Base-by-base conservation (phyloP, 495 filamentous ascomycete genomes). In the Hypoxylon intermedium region DNA sequence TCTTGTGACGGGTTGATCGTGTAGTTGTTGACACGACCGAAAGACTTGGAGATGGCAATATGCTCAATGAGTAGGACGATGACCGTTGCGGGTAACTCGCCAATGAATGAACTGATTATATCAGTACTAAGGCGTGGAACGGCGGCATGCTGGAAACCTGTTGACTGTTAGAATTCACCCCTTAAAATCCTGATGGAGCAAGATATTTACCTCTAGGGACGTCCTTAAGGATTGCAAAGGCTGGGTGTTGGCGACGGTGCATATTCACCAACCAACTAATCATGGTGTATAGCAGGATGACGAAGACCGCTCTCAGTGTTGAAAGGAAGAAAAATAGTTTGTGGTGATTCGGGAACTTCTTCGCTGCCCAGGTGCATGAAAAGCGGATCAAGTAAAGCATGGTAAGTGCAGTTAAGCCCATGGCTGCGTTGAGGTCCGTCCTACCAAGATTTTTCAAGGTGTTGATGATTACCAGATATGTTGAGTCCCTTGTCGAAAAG, bases 1-100 rank as follows among this genome's bases (percentile, higher is more conserved):
- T 98, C 94, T 70, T 98, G 94, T 0, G 93, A 97, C 2, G 94
- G 95, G 60, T 98, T 85, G 73, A 98, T 97, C n/a, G 86, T 90
- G 75, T 98, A 98, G 76, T 97, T 97, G 78, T 97, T 97, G 62
- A 98, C 83, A 37, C 94, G 84, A 4, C 94, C 94, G 56, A 98
- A 98, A 0, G 94, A 98, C 74, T 98, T 98, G 28, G 93, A 91
- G 58, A 98, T 98, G n/a, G 95, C 89, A 62, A 94, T 93, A 70
- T 95, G 91, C 73, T 98, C 94, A 64, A 98, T 97, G 40, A 98
- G 78, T 37, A 98, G 79, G 6, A 98, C 95, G 62, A 98, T 97
- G 38, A 97, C 89, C 0, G 87, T 84, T 12, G 88, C 89, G 0
- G 92, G 92, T 0, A 96, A 75, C 43, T 92, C 74, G 33, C 72